Percentiles rank a stretch among this genome's conserved stretches.
Conservation (phyloP, 495 filamentous ascomycete species). For the Bombardia bombarda region DNA sequence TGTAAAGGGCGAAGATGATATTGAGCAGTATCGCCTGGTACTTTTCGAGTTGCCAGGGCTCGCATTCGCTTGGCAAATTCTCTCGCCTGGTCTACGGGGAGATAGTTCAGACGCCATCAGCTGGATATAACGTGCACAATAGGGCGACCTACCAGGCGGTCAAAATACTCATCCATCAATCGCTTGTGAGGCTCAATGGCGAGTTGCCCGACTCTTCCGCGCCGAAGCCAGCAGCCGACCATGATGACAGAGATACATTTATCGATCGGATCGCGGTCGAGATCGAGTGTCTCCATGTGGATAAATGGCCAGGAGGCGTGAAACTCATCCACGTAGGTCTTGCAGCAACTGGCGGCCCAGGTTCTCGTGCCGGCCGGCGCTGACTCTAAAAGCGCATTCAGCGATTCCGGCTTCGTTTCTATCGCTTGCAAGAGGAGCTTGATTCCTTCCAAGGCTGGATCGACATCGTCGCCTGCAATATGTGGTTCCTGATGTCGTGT, state of each 20-base stretch:
- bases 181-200: not conserved
- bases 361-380: not conserved
- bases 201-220: not conserved
- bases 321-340: slow-evolving; percentile 1
- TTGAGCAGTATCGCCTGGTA: too few relatives aligned
- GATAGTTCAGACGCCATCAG: too few relatives aligned
- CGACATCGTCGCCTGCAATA: too few relatives aligned
- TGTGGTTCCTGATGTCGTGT: too few relatives aligned
- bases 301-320: slow-evolving; percentile 8
- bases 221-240: slow-evolving; percentile 5
- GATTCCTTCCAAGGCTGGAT: not conserved
- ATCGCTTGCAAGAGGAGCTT: not conserved
- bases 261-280: not conserved
- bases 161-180: not conserved
- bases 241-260: not conserved
- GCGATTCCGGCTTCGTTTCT: not conserved
- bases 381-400: not conserved
- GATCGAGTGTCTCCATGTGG: not conserved
- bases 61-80: too few relatives aligned
- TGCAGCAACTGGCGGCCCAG: slow-evolving; percentile 2
- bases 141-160: slow-evolving; percentile 2
- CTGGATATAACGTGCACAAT: too few relatives aligned
- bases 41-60: too few relatives aligned
- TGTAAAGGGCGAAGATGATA: too few relatives aligned
- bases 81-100: too few relatives aligned